These are phyloP conservation scores for Phaeophleospora eucalypticola DNA, from an alignment of 2,329 filamentous ascomycete species.

Conservation along the genomic window DNA sequence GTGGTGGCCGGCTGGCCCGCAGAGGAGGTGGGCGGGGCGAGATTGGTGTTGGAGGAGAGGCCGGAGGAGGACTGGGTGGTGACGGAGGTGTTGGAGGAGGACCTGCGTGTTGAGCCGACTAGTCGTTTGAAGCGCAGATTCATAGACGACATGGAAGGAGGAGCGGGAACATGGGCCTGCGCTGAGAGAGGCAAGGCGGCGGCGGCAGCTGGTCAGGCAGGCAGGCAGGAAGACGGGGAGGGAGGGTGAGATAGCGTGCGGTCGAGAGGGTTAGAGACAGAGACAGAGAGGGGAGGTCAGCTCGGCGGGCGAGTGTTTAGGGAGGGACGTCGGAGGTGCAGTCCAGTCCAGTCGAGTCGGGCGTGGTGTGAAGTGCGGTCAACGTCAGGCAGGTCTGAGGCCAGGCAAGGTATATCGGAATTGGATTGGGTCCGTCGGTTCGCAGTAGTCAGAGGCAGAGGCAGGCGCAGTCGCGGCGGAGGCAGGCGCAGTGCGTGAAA, in stretches of 20 bases:
- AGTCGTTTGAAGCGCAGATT: slow-evolving; percentile 75
- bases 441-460: too few relatives aligned
- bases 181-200: slow-evolving; percentile 5
- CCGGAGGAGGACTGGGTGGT: slow-evolving; percentile 68
- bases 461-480: too few relatives aligned
- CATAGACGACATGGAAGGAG: slow-evolving; percentile 65
- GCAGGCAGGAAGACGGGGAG: neutral
- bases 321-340: too few relatives aligned
- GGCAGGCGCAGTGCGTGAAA: too few relatives aligned
- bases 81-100: slow-evolving; percentile 47
- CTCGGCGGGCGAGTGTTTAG: too few relatives aligned
- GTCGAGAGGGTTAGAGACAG: neutral
- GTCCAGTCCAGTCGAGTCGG: too few relatives aligned
- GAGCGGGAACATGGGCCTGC: slow-evolving; percentile 9
- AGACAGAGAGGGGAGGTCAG: too few relatives aligned
- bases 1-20: slow-evolving; percentile 53
- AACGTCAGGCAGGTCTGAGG: too few relatives aligned
- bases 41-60: slow-evolving; percentile 39
- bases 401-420: too few relatives aligned
- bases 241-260: neutral
- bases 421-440: too few relatives aligned
- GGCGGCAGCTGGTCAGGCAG: slow-evolving; percentile 3
- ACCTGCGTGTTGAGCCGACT: slow-evolving; percentile 76
- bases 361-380: too few relatives aligned
- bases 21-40: slow-evolving; percentile 34